Base-by-base conservation (phyloP, 2,329 filamentous ascomycete species). In the Pseudocercospora ulei region DNA sequence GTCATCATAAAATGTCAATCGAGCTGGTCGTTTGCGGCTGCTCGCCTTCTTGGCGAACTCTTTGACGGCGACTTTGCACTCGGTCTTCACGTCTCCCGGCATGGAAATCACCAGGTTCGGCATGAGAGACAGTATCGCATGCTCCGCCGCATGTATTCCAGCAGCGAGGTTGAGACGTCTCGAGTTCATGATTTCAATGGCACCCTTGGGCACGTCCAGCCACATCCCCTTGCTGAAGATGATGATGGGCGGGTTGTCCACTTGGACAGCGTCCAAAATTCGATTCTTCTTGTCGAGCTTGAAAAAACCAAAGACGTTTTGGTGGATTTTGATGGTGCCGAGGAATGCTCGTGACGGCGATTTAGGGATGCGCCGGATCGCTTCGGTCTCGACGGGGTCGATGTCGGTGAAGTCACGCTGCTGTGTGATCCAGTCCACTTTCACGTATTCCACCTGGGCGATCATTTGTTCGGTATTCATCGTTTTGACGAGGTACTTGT, bases 291-390 rank as follows among this genome's bases (percentile, higher is more conserved):
- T 81, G 62, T 96, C 87, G n/a, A 95, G 68, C 59, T 96, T 96
- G 72, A 95, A 96, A 66, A 90, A 98, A 1, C 90, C 90, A 59
- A 92, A 96, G 1, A 98, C 86, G 18, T 83, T 80, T 50, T 88
- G 81, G 48, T 80, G 76, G 54, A 96, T 87, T 53, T 81, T 80
- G 57, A 98, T 88, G 0, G 75, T 68, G 22, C 90, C 90, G 57
- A 84, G 87, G 63, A 84, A 96, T 1, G 87, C 88, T 44, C 76
- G 73, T 0, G 73, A 81, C 3, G 68, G 62, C 0, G 76, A 80
- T 50, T 63, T 59, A 0, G 69, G 67, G 23, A 95, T 82, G 11
- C 70, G 73, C 5, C 85, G 78, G 47, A 93, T 86, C 2, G 80
- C 79, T 64, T 96, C 85, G 0, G 85, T 95, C 62, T 94, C 87